Base-by-base conservation (phyloP, 495 filamentous ascomycete genomes). In the Lepraria neglecta region DNA sequence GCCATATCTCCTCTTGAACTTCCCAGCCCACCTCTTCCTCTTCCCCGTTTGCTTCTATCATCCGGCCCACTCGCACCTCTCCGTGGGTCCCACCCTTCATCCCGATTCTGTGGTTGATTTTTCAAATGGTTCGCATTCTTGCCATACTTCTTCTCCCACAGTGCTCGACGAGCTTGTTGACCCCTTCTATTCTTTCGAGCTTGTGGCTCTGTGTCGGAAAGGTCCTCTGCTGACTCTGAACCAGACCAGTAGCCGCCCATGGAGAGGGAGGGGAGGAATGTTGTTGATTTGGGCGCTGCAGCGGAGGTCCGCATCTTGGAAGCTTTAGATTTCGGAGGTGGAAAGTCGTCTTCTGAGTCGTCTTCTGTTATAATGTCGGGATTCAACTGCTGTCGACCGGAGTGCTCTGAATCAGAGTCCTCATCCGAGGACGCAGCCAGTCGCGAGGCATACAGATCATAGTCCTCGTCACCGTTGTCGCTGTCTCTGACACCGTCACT, bases 61-160 rank as follows among this genome's bases (percentile, higher is more conserved):
- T 68, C 67, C 21, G 45, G 57, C 21, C 64, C 70, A 15, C 68
- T 72, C 15, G 80, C 80, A 24, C 79, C 80, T 51, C 69, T 69
- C 21, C 74, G 65, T 14, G 63, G 48, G 70, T 82, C 80, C 80
- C 80, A 81, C 1, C 78, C 79, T 54, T 59, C 70, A 68, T 81
- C 77, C 54, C 77, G 67, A 40, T 60, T 51, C 43, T 65, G 56
- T 47, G 69, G 44, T 54, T 74, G 30, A 0, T 78, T 76, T 58
- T 80, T 77, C 1, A 92, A 64, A 70, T 96, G 91, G 44, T 90
- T 90, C 15, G 91, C 91, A 40, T 80, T 77, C 2, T 77, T 72
- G 3, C 90, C 90, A 68, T 79, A 97, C 70, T 96, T 97, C 77
- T 95, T 92, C 77, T 97, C 92, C 87, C 87, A 91, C 54, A 97